phyloP scores from a whole-genome alignment of 1,284 basidiomycete genomes.

The Heterobasidion irregulare region DNA sequence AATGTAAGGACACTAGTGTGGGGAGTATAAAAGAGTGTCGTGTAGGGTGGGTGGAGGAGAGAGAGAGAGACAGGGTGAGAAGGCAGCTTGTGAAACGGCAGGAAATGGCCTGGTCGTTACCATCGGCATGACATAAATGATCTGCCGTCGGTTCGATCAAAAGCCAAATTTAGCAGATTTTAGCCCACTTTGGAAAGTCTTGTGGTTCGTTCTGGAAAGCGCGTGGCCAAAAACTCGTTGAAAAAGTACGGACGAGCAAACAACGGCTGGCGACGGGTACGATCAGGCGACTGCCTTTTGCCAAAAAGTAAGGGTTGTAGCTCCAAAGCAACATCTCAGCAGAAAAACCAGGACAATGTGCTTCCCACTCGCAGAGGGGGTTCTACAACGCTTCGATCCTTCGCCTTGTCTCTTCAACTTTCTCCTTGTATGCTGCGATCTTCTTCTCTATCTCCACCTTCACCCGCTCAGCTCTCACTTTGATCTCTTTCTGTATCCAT shows the following conservation, averaged over 20 bases:
- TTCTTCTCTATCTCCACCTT: slow-evolving; percentile 52
- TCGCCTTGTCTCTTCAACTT: slow-evolving; percentile 47
- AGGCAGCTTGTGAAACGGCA: not conserved
- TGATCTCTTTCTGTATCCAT: slow-evolving; percentile 68
- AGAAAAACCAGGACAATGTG: not conserved
- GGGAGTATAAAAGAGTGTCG: not conserved
- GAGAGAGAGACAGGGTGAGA: not conserved
- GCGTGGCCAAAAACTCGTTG: too few relatives aligned
- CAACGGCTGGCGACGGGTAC: not conserved
- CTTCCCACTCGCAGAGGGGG: not conserved
- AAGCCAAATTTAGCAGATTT: not conserved
- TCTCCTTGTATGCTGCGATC: slow-evolving; percentile 47
- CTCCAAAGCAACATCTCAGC: not conserved
- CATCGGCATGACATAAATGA: not conserved
- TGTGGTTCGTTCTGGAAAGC: not conserved
- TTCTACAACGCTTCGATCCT: slow-evolving; percentile 32
- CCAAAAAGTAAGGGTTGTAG: too few relatives aligned
- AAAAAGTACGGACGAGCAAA: not conserved
- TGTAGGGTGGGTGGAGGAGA: not conserved
- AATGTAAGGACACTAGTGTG: not conserved
- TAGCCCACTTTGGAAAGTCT: not conserved
- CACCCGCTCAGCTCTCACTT: slow-evolving; percentile 52
- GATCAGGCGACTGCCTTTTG: too few relatives aligned
- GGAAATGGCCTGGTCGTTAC: not conserved
- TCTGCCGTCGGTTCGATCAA: too few relatives aligned